Base-by-base conservation (phyloP, 2,329 filamentous ascomycete species). In the Waltergamsia citrina region DNA sequence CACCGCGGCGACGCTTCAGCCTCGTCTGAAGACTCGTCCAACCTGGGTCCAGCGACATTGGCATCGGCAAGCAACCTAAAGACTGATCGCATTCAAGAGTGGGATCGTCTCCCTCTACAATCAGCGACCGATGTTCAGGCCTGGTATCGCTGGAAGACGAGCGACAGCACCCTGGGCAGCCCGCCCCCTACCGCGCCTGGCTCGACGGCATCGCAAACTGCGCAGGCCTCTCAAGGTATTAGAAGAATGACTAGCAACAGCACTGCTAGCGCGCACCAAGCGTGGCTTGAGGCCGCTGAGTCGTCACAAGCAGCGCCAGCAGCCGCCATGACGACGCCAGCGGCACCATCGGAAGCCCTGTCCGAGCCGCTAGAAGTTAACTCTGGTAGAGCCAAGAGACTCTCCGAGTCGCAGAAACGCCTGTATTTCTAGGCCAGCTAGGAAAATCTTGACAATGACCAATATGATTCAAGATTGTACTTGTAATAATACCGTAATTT, bases 11-110 rank as follows among this genome's bases (percentile, higher is more conserved):
- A 8, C 7, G 16, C 8, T 17, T 7, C 39, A 47, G 3, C n/a
- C n/a, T n/a, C n/a, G n/a, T n/a, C n/a, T n/a, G n/a, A n/a, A n/a
- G n/a, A n/a, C n/a, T n/a, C n/a, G n/a, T n/a, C n/a, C n/a, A n/a
- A n/a, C n/a, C n/a, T n/a, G n/a, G n/a, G n/a, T n/a, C n/a, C n/a
- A n/a, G n/a, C n/a, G n/a, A n/a, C n/a, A n/a, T n/a, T n/a, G n/a
- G n/a, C 18, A 14, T n/a, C 14, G 17, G 15, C 7, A 16, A 12
- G 29, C n/a, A 43, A 43, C 30, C 46, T 43, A 12, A 54, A 55
- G 9, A 43, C 46, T 3, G 50, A 51, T 6, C 42, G 44, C 0
- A 43, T 52, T 27, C 43, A 32, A 14, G 52, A 54, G 23, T 54
- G 52, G 52, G 43, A 55, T 1, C 38, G 10, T 2, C 32, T 51